phyloP scores from a whole-genome alignment of 2,329 filamentous ascomycete species.

The Coniochaeta ligniaria region DNA sequence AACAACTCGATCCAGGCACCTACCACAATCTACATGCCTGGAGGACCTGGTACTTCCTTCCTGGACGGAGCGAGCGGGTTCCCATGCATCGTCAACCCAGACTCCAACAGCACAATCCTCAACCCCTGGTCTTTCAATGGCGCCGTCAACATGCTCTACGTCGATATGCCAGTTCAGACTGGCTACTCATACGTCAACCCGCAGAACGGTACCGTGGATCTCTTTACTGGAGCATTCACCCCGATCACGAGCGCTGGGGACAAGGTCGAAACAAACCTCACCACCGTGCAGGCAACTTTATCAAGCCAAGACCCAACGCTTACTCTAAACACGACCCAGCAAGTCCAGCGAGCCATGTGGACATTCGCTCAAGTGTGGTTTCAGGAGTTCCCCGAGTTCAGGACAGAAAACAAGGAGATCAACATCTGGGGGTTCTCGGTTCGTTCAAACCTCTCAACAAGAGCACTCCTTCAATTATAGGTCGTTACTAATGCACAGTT shows the following conservation, averaged over 20 bases:
- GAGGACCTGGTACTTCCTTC: constrained; percentile 51
- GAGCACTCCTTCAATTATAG: not conserved
- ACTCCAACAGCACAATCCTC: constrained; percentile 37
- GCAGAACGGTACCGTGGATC: constrained; percentile 13
- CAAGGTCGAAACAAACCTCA: constrained; percentile 36
- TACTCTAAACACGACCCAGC: constrained; percentile 38
- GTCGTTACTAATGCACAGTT: constrained; percentile 6
- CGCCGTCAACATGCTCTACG: constrained; percentile 60
- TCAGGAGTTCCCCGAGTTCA: constrained; percentile 45
- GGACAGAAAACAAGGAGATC: constrained; percentile 40
- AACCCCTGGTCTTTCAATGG: constrained; percentile 60
- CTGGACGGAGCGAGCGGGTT: constrained; percentile 45
- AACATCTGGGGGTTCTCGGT: constrained; percentile 33
- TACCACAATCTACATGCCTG: constrained; percentile 55
- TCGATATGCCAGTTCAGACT: constrained; percentile 50
- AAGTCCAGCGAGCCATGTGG: constrained; percentile 44
- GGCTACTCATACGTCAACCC: constrained; percentile 23
- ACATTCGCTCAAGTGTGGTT: constrained; percentile 49
- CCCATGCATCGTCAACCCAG: constrained; percentile 43
- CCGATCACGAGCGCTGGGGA: constrained; percentile 16
- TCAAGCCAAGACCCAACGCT: constrained; percentile 32
- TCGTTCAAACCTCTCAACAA: not conserved
- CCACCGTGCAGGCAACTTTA: constrained; percentile 37
- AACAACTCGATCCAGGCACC: constrained; percentile 45
- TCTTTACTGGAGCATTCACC: constrained; percentile 10